Conservation (phyloP, 2,329 filamentous ascomycete genomes). For the Penicillium occitanis region DNA sequence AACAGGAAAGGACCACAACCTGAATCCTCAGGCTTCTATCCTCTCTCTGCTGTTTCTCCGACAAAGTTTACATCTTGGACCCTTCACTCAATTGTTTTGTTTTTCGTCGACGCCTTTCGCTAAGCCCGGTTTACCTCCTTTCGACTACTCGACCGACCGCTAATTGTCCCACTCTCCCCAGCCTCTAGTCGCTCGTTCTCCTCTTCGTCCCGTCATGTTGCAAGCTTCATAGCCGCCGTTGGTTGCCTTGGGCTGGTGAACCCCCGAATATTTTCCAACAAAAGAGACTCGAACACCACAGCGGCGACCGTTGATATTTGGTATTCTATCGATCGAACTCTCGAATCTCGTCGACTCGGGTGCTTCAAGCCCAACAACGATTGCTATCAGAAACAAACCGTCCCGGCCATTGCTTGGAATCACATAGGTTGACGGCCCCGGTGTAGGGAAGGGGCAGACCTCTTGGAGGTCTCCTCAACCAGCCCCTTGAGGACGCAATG, state of each 20-base stretch:
- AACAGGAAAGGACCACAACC: not conserved
- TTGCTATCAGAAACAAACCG: not conserved
- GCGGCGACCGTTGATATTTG: not conserved
- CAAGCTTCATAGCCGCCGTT: slow-evolving; percentile 1
- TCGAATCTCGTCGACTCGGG: not conserved
- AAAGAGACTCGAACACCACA: not conserved
- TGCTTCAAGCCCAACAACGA: not conserved
- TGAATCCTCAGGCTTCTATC: not conserved
- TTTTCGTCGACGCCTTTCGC: not conserved
- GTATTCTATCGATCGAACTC: not conserved
- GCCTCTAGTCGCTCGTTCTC: slow-evolving; percentile 9
- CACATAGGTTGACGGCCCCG: slow-evolving; percentile 38
- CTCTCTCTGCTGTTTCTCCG: not conserved
- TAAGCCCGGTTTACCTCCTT: not conserved
- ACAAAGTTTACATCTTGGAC: not conserved
- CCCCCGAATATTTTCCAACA: not conserved
- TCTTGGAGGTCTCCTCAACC: slow-evolving; percentile 42
- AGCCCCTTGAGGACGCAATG: slow-evolving; percentile 35
- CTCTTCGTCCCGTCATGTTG: slow-evolving; percentile 7
- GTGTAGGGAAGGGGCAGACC: slow-evolving; percentile 41
- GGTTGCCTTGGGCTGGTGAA: slow-evolving; percentile 6
- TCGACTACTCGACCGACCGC: not conserved
- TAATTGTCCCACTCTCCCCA: not conserved
- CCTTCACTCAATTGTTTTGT: not conserved
- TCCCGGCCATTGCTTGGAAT: not conserved